phyloP scores from a whole-genome alignment of 306 rosid species.

The Rubus idaeus region DNA sequence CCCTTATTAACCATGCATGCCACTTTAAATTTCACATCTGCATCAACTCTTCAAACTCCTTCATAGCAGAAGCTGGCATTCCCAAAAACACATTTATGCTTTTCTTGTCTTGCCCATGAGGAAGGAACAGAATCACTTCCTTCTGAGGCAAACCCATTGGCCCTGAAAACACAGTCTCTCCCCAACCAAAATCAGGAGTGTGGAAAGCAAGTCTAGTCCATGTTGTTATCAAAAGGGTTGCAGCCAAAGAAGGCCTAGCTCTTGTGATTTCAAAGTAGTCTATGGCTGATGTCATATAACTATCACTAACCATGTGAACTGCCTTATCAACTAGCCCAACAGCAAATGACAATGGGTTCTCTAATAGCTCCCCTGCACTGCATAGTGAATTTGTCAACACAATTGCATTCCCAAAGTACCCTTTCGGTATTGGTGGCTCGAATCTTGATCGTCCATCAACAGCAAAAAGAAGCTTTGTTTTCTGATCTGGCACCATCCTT shows the following conservation, averaged over 20 bases:
- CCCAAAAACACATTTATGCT: constrained; percentile 69
- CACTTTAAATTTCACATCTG: constrained; percentile 28
- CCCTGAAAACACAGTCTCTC: constrained; percentile 66
- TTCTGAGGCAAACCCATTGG: constrained; percentile 73
- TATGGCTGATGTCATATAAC: constrained; percentile 74
- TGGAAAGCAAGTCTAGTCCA: constrained; percentile 76
- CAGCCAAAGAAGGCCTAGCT: constrained; percentile 66
- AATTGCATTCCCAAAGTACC: constrained; percentile 74
- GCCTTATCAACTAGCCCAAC: constrained; percentile 58
- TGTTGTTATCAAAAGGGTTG: constrained; percentile 68
- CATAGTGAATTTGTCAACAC: constrained; percentile 60
- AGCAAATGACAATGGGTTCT: constrained; percentile 50
- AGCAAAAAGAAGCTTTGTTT: constrained; percentile 76
- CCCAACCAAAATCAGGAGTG: constrained; percentile 82
- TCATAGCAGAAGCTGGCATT: constrained; percentile 81
- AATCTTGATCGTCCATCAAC: constrained; percentile 72
- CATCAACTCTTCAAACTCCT: constrained; percentile 48
- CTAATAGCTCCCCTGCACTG: constrained; percentile 50
- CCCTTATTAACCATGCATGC: not conserved
- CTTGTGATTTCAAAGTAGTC: constrained; percentile 79
- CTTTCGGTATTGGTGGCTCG: constrained; percentile 64
- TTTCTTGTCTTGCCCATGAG: constrained; percentile 54
- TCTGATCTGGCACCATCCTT: constrained; percentile 57
- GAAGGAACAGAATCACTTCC: constrained; percentile 61
- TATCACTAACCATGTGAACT: constrained; percentile 50